These are phyloP conservation scores for Penicillium paxilli DNA, from an alignment of 495 filamentous ascomycete species.

Conservation along the genomic window DNA sequence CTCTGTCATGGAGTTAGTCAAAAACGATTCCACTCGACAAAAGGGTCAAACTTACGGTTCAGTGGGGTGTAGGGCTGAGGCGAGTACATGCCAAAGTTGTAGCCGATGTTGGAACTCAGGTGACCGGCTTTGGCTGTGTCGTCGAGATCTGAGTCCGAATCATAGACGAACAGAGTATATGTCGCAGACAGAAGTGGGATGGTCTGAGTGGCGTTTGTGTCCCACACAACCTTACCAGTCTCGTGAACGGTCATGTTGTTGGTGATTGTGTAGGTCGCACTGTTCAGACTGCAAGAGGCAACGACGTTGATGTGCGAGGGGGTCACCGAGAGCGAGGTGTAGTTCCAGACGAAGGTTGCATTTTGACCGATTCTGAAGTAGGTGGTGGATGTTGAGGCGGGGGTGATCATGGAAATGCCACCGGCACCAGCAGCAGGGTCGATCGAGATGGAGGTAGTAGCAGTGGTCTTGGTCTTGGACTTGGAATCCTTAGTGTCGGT, in stretches of 20 bases:
- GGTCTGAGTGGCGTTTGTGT: constrained; percentile 69
- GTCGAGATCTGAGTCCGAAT: constrained; percentile 62
- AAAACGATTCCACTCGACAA: no score
- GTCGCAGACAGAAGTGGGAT: constrained; percentile 65
- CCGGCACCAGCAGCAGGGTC: constrained; percentile 66
- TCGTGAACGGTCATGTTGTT: constrained; percentile 59
- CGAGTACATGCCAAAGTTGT: constrained; percentile 81
- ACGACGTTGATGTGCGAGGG: constrained; percentile 81
- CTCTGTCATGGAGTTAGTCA: constrained; percentile 39
- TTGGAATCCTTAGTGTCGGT: background rate
- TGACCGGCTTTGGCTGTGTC: constrained; percentile 71
- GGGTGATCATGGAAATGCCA: constrained; percentile 80
- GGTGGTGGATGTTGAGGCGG: constrained; percentile 58
- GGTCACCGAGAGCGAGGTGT: constrained; percentile 78
- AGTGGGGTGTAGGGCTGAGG: constrained; percentile 64
- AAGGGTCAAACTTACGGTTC: constrained; percentile 57
- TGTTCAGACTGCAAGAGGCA: constrained; percentile 71
- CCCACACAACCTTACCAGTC: constrained; percentile 70
- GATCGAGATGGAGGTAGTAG: constrained; percentile 47
- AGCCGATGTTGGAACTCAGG: constrained; percentile 61
- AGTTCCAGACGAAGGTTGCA: constrained; percentile 92
- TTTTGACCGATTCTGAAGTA: constrained; percentile 89
- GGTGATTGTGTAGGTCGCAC: constrained; percentile 65
- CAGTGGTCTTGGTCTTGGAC: constrained; percentile 34
- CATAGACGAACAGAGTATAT: constrained; percentile 85